These are phyloP conservation scores for Zasmidium cellare DNA, from an alignment of 2,329 filamentous ascomycete genomes.

Conservation along the genomic window DNA sequence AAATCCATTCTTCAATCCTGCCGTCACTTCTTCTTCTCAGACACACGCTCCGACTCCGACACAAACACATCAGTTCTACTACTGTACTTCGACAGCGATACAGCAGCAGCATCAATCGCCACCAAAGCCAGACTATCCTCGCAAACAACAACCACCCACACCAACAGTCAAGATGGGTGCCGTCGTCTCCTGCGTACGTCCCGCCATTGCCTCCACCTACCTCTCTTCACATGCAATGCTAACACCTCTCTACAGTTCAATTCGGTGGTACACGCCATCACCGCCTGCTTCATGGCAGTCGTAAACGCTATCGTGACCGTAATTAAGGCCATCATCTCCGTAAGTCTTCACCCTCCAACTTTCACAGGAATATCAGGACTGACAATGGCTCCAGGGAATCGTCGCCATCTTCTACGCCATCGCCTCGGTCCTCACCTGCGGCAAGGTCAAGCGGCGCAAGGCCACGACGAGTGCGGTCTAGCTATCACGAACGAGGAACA, in stretches of 20 bases:
- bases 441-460: constrained; percentile 42
- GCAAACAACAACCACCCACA: constrained; percentile 1
- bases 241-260: constrained; percentile 29
- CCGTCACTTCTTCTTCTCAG: not conserved
- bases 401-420: constrained; percentile 51
- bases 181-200: constrained; percentile 78
- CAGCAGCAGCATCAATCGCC: constrained; percentile 1
- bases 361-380: constrained; percentile 23
- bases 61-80: not conserved
- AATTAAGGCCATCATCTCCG: constrained; percentile 49
- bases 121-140: not conserved
- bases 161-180: constrained; percentile 67
- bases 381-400: constrained; percentile 52
- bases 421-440: constrained; percentile 52
- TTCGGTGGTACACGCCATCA: constrained; percentile 46
- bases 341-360: constrained; percentile 9
- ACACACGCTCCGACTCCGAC: not conserved
- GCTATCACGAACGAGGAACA: not conserved
- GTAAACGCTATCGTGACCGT: constrained; percentile 49
- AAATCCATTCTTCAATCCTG: too few species aligned
- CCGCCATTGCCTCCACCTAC: not conserved
- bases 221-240: not conserved
- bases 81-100: not conserved
- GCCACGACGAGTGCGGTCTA: constrained; percentile 39
- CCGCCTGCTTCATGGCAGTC: constrained; percentile 40